These are phyloP conservation scores for Pseudogymnoascus sp. DNA, from an alignment of 2,329 filamentous ascomycete genomes.

Conservation along the genomic window DNA sequence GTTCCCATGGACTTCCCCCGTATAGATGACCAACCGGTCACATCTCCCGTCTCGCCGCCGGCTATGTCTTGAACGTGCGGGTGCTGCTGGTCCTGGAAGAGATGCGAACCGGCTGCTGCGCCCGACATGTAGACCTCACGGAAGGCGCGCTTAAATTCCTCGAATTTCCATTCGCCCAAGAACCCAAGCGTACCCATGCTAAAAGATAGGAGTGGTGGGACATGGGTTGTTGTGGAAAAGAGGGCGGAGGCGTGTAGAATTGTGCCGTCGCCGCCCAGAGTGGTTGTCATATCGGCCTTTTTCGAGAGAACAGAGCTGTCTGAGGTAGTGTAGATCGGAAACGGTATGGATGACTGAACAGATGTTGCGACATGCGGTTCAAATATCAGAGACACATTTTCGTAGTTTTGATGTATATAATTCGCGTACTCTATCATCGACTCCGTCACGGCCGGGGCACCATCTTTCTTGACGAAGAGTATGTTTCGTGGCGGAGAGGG, in stretches of 20 bases:
- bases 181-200: constrained; percentile 97
- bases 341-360: constrained; percentile 61
- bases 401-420: constrained; percentile 65
- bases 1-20: constrained; percentile 75
- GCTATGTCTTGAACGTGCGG: constrained; percentile 19
- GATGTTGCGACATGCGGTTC: constrained; percentile 66
- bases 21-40: constrained; percentile 60
- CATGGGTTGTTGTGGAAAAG: constrained; percentile 70
- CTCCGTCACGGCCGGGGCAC: constrained; percentile 33
- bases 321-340: constrained; percentile 58
- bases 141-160: constrained; percentile 85
- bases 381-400: constrained; percentile 71
- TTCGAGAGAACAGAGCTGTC: constrained; percentile 46
- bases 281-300: constrained; percentile 83
- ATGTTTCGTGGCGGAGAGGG: constrained; percentile 59
- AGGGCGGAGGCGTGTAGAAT: constrained; percentile 79
- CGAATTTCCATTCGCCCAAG: constrained; percentile 92
- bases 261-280: constrained; percentile 87
- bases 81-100: constrained; percentile 24
- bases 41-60: constrained; percentile 20
- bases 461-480: constrained; percentile 59
- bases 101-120: constrained; percentile 32
- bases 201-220: constrained; percentile 88
- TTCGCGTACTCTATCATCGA: constrained; percentile 31
- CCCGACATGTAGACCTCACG: constrained; percentile 85